These are phyloP conservation scores for Boletus subcaerulescens DNA, from an alignment of 768 basidiomycete genomes.

Conservation along the genomic window DNA sequence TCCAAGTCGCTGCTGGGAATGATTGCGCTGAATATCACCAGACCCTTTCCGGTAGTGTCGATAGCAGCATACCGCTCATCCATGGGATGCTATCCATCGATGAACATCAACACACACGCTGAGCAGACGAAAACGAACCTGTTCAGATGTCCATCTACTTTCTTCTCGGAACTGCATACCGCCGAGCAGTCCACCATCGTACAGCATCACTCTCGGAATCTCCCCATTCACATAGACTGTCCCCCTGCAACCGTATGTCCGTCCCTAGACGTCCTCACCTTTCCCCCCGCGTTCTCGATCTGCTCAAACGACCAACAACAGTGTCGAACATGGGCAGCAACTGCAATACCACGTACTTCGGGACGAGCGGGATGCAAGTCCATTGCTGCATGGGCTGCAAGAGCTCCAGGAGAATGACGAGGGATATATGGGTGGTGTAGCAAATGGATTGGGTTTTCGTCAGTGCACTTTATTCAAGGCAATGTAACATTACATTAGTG, in stretches of 20 bases:
- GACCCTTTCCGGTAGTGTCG: conserved; percentile 77
- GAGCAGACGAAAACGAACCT: conserved; percentile 34
- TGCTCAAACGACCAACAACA: conserved; percentile 58
- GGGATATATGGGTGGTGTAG: neutral
- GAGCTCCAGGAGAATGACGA: neutral
- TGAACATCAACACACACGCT: neutral
- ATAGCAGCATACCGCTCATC: conserved; percentile 79
- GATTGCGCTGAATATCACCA: conserved; percentile 76
- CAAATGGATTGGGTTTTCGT: neutral
- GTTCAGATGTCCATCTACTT: conserved; percentile 50
- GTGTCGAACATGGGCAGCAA: conserved; percentile 54
- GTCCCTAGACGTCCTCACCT: conserved; percentile 52
- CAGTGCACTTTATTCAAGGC: no score
- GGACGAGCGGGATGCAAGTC: conserved; percentile 82
- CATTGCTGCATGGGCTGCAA: neutral
- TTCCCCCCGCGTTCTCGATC: conserved; percentile 55
- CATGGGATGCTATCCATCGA: conserved; percentile 57
- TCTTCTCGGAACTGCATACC: conserved; percentile 56
- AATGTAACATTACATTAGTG: no score
- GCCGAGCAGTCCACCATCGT: conserved; percentile 66
- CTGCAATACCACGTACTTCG: conserved; percentile 67
- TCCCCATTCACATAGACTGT: conserved; percentile 78
- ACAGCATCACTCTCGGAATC: conserved; percentile 67
- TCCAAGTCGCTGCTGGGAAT: neutral
- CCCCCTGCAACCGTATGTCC: conserved; percentile 65